Conservation (phyloP, 371 early-diverging fungal species). For the Conidiobolus incongruus region DNA sequence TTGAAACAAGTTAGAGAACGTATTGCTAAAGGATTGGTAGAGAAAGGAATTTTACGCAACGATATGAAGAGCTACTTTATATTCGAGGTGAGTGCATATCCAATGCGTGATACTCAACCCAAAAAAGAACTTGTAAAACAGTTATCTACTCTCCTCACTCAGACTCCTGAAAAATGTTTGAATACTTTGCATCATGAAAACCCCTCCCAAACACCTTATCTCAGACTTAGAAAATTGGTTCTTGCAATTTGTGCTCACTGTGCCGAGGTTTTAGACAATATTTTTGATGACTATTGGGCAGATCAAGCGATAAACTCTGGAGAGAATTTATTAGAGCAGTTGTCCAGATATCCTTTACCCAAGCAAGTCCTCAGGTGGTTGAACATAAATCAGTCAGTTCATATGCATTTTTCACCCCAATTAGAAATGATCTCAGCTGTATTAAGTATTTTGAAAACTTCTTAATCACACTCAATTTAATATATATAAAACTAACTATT, state of each 20-base stretch:
- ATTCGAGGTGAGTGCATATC: constrained; percentile 92
- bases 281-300: neutral
- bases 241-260: constrained; percentile 91
- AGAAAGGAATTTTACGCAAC: constrained; percentile 90
- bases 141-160: constrained; percentile 44
- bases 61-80: constrained; percentile 84
- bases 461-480: no score
- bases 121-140: constrained; percentile 70
- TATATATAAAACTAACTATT: no score
- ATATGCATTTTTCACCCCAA: neutral
- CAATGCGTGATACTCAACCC: constrained; percentile 58
- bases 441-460: neutral
- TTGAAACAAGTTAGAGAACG: constrained; percentile 92
- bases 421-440: constrained; percentile 4
- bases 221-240: constrained; percentile 45
- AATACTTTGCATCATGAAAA: constrained; percentile 12
- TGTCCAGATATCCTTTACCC: neutral
- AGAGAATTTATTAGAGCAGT: neutral
- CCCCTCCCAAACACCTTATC: constrained; percentile 15
- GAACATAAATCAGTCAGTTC: neutral
- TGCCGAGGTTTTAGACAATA: constrained; percentile 86
- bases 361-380: neutral
- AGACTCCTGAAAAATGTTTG: constrained; percentile 18
- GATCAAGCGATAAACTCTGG: constrained; percentile 1
- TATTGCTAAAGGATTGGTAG: constrained; percentile 87